Percentiles rank a stretch among this genome's conserved stretches.
Evolutionary conservation across 768 basidiomycete species (phyloP).

Genomic region (Russula griseocarnosa): DNA sequence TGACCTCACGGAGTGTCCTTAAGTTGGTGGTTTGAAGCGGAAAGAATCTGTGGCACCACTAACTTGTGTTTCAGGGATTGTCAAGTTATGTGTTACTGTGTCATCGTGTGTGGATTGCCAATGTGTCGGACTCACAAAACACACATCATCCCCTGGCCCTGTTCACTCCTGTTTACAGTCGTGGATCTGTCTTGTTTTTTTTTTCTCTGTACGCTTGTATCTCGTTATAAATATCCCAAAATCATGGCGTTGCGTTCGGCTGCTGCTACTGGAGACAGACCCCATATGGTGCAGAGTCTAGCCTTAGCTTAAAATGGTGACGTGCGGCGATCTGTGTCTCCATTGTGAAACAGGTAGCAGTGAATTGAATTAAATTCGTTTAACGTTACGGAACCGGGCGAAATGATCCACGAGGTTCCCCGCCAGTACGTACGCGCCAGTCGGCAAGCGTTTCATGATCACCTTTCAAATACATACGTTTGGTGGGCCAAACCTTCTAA

Average conservation of each 20-base stretch:
- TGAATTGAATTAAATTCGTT: constrained; percentile 7
- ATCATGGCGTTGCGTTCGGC: constrained; percentile 1
- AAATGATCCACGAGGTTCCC: constrained; percentile 10
- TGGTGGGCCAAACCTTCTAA: constrained; percentile 24
- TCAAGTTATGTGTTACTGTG: no score
- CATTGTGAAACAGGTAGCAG: constrained; percentile 3
- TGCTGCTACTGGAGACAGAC: neutral
- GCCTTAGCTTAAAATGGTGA: no score
- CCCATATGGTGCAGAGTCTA: neutral
- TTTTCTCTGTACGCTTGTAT: neutral
- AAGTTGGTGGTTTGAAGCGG: no score
- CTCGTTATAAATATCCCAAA: neutral
- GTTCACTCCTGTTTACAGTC: no score
- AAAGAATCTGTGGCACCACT: no score
- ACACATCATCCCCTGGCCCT: no score
- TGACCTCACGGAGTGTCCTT: no score
- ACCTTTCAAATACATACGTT: neutral
- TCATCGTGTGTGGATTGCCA: no score
- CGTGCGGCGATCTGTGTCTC: neutral
- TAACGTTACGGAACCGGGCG: neutral
- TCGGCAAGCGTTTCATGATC: constrained; percentile 11
- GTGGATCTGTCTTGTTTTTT: neutral
- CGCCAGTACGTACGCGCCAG: constrained; percentile 3
- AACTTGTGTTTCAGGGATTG: no score
- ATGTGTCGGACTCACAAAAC: no score